Evolutionary conservation across 164 flowering plant genomes (phyloP).

Genomic region (Santalum album): DNA sequence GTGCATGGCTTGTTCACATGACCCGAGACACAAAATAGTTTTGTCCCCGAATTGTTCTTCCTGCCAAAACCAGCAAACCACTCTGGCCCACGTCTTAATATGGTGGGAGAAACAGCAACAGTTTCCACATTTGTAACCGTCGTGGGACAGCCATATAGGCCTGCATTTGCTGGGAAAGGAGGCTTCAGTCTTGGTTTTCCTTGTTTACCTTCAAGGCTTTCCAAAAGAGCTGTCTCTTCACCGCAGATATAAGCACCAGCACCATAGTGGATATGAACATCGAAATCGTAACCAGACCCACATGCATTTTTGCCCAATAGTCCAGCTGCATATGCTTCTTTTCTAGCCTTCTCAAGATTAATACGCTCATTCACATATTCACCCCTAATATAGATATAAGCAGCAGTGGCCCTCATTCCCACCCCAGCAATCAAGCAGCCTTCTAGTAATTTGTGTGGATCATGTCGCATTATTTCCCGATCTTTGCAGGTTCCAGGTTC

Average conservation of each 20-base stretch:
- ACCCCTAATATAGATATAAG: conserved; percentile 90
- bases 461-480: conserved; percentile 94
- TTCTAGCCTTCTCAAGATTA: conserved; percentile 67
- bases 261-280: conserved; percentile 90
- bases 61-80: conserved; percentile 98
- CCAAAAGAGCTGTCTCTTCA: conserved; percentile 93
- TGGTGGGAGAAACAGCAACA: conserved; percentile 90
- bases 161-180: conserved; percentile 98
- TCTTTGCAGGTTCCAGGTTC: conserved; percentile 98
- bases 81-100: conserved; percentile 88
- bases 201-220: conserved; percentile 96
- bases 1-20: conserved; percentile 99
- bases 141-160: conserved; percentile 91
- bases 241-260: conserved; percentile 99
- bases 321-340: conserved; percentile 87
- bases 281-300: conserved; percentile 96
- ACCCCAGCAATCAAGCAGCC: conserved; percentile 96
- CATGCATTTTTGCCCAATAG: conserved; percentile 90
- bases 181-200: conserved; percentile 97
- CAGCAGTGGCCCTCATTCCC: conserved; percentile 89
- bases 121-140: conserved; percentile 98
- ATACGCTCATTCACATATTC: conserved; percentile 91
- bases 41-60: conserved; percentile 92
- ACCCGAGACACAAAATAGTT: conserved; percentile 79
- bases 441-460: conserved; percentile 88